Evolutionary conservation across 306 rosid species (phyloP).

Genomic region (Rubus idaeus): DNA sequence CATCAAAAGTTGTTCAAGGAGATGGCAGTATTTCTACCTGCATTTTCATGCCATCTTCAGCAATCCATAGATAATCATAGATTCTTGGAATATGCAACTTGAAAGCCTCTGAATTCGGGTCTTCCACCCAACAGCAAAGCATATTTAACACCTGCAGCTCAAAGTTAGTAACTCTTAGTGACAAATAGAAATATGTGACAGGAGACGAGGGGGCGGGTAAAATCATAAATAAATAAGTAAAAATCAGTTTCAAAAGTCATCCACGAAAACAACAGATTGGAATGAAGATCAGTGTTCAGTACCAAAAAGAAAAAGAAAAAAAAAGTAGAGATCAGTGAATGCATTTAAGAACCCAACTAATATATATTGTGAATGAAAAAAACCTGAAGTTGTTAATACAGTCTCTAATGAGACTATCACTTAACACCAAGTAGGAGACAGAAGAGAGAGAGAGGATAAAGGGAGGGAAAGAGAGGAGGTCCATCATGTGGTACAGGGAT

Average conservation of each 20-base stretch:
- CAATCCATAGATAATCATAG: slow-evolving; percentile 81
- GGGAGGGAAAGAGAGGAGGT: not conserved
- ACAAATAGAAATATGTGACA: not conserved
- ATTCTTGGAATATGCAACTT: slow-evolving; percentile 85
- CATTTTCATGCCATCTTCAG: slow-evolving; percentile 98
- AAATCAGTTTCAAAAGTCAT: slow-evolving; percentile 13
- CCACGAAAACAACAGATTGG: slow-evolving; percentile 5
- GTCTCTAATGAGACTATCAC: not conserved
- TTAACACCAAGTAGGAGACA: not conserved
- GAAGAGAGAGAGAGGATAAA: not conserved
- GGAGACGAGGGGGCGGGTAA: not conserved
- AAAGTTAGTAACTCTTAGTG: slow-evolving; percentile 21
- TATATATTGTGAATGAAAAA: not conserved
- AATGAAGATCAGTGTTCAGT: not conserved
- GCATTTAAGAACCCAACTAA: slow-evolving; percentile 6
- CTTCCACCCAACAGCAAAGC: slow-evolving; percentile 91
- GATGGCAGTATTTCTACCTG: slow-evolving; percentile 46
- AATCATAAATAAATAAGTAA: not conserved
- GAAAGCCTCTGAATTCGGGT: slow-evolving; percentile 88
- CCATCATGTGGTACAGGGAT: not conserved
- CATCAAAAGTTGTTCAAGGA: not conserved
- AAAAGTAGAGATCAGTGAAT: not conserved
- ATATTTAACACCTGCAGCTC: slow-evolving; percentile 68
- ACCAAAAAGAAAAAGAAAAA: not conserved
- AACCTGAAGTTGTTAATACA: not conserved